These are phyloP conservation scores for Podila verticillata DNA, from an alignment of 192 early-diverging fungal genomes.

Conservation along the genomic window DNA sequence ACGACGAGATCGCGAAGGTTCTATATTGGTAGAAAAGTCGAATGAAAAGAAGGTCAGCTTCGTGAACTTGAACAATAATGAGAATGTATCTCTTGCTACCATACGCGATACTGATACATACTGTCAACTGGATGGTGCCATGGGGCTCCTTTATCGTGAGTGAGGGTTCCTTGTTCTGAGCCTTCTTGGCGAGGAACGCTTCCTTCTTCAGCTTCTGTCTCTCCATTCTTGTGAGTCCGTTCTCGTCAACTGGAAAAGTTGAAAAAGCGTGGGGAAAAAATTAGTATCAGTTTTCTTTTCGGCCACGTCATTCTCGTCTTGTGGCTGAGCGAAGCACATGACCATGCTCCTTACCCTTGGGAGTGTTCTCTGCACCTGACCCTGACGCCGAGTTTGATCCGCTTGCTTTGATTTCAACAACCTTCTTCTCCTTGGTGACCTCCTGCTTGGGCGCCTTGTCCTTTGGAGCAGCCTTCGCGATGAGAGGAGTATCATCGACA, in stretches of 20 bases:
- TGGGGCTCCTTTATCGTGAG: slow-evolving; percentile 23
- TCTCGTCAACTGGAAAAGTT: slow-evolving; percentile 2
- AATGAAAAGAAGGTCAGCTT: background rate
- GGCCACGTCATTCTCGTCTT: background rate
- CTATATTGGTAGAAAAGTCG: slow-evolving; percentile 1
- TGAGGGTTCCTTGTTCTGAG: slow-evolving; percentile 22
- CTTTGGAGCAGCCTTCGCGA: background rate
- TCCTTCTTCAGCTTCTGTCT: slow-evolving; percentile 31
- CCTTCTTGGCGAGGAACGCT: slow-evolving; percentile 20
- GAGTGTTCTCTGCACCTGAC: background rate
- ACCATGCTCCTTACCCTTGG: background rate
- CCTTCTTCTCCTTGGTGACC: background rate
- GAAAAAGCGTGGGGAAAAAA: background rate
- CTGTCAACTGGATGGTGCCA: slow-evolving; percentile 15
- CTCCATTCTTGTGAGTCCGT: slow-evolving; percentile 41
- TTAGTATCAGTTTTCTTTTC: background rate
- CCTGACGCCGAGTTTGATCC: background rate
- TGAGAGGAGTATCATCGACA: background rate
- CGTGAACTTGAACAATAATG: background rate
- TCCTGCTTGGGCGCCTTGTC: background rate
- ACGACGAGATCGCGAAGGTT: slow-evolving; percentile 58
- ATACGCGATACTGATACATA: background rate
- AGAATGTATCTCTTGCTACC: background rate
- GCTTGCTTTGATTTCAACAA: background rate
- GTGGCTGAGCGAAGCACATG: background rate